Percentiles rank a stretch among this genome's conserved stretches.
phyloP scores from a whole-genome alignment of 495 filamentous ascomycete genomes.

The Friedmanniomyces simplex region DNA sequence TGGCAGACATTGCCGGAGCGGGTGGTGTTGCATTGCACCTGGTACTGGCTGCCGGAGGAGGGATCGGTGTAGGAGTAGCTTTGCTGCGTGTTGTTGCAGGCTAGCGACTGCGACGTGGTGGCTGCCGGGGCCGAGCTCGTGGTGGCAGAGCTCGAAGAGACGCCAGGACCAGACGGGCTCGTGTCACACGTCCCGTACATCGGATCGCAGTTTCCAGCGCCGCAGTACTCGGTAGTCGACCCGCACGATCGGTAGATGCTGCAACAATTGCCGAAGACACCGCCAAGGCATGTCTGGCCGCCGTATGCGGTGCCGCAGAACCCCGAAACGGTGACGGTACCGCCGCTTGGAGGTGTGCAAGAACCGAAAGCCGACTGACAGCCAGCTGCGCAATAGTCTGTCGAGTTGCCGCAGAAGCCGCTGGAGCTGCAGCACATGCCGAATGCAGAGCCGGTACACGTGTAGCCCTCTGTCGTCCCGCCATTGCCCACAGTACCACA shows the following conservation, averaged over 20 bases:
- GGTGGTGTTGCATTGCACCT: constrained; percentile 7
- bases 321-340: neutral
- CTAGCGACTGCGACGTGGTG: constrained; percentile 1
- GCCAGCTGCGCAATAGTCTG: constrained; percentile 3
- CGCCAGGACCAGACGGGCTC: neutral
- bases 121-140: neutral
- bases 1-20: constrained; percentile 2
- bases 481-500: constrained; percentile 4
- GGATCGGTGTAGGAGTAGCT: constrained; percentile 2
- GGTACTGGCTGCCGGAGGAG: neutral
- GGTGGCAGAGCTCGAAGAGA: neutral
- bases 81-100: neutral
- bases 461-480: constrained; percentile 9
- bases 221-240: constrained; percentile 1
- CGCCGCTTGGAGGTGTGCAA: neutral
- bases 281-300: constrained; percentile 5
- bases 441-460: constrained; percentile 3
- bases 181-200: neutral
- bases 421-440: constrained; percentile 4
- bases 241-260: constrained; percentile 7
- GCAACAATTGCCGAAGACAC: constrained; percentile 5
- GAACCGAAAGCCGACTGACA: constrained; percentile 10
- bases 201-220: constrained; percentile 1
- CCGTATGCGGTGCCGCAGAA: neutral
- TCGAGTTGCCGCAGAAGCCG: constrained; percentile 3